These are phyloP conservation scores for Melanomma pulvis-pyrius DNA, from an alignment of 495 filamentous ascomycete species.

Conservation along the genomic window DNA sequence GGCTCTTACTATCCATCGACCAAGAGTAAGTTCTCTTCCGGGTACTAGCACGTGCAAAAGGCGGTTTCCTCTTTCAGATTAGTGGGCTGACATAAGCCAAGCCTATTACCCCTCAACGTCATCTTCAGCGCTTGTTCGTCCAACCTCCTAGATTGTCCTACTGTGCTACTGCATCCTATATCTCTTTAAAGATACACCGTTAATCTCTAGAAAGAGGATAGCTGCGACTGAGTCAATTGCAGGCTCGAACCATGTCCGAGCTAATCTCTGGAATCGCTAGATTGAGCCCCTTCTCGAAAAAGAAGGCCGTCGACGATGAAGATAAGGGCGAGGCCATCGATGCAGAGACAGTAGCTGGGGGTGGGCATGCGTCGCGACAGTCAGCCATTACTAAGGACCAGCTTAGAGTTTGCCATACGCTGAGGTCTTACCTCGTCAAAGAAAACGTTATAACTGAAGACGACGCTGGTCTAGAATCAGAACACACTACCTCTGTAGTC, in stretches of 20 bases:
- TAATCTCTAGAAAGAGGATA: too few relatives aligned
- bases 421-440: constrained; percentile 50
- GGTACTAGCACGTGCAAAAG: too few relatives aligned
- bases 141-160: neutral
- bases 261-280: constrained; percentile 35
- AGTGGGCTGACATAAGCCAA: neutral
- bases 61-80: too few relatives aligned
- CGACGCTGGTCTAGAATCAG: constrained; percentile 45
- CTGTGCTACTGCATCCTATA: neutral
- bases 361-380: constrained; percentile 50
- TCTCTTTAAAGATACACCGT: too few relatives aligned
- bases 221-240: too few relatives aligned
- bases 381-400: constrained; percentile 48
- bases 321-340: constrained; percentile 55
- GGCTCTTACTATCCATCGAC: too few relatives aligned
- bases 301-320: constrained; percentile 48
- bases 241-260: constrained; percentile 19
- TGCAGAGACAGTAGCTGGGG: constrained; percentile 50
- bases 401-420: constrained; percentile 52
- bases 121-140: neutral
- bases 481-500: constrained; percentile 39
- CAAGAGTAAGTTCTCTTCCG: too few relatives aligned
- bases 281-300: constrained; percentile 44
- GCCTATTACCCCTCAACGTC: neutral
- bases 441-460: constrained; percentile 45